Base-by-base conservation (phyloP, 352 stramenopile genomes). In the Globisporangium barbulae region DNA sequence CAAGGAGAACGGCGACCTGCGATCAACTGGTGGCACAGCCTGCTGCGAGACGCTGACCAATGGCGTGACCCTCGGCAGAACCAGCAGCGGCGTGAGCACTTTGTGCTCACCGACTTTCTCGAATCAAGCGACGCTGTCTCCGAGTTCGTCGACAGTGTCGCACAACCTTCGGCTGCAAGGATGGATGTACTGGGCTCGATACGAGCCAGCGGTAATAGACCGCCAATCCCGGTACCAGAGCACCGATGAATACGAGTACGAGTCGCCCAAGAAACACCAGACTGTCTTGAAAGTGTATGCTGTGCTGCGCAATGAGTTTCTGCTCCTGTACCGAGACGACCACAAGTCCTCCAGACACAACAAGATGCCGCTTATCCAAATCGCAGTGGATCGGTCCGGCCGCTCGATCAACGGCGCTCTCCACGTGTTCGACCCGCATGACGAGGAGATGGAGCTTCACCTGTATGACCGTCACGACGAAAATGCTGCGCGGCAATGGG, bases 161-260 rank as follows among this genome's bases (percentile, higher is more conserved):
- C 68, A 65, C 13, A 75, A 74, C 44, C 54, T 70, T 3, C 70
- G 68, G 1, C 30, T 76, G 13, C 63, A 78, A 48, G 68, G 64
- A 22, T 81, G 74, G 74, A 81, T 81, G 74, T 81, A 74, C 65
- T 81, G 74, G 74, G 65, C 61, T 21, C 70, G 70, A 17, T 66
- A 59, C 37, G 68, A 76, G 19, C 41, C 33, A 12, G 53, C 47
- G 22, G 22, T 50, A 5, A 12, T 17, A 42, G 22, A 44, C 3
- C 55, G n/a, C 30, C 54, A 50, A 50, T 45, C 35, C 19, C 15
- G 19, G 2, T n/a, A 25, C 21, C 22, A 52, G 9, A 21, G 7
- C 57, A 39, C 30, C 30, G 28, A 25, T 5, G 53, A 50, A n/a
- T 22, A 57, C 21, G 15, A 21, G 41, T 22, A 1, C 31, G 55